Conservation (phyloP, 2,329 filamentous ascomycete genomes). For the Trichoderma sp. region DNA sequence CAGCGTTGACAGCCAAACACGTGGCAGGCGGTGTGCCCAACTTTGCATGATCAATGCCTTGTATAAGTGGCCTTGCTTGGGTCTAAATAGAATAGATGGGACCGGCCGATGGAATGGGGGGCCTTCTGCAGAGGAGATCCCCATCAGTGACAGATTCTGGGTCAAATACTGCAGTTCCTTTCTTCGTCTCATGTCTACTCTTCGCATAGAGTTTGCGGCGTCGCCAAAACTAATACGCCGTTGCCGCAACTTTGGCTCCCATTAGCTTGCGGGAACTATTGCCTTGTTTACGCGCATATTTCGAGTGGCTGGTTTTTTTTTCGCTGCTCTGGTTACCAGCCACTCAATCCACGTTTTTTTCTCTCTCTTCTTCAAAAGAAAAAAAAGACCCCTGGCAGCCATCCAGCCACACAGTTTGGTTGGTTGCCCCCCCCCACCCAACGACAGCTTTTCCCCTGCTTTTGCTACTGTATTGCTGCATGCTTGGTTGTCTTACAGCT, state of each 20-base stretch:
- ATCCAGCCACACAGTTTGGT: background rate
- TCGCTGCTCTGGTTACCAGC: background rate
- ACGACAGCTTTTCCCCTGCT: background rate
- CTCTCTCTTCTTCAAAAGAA: background rate
- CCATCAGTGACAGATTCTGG: background rate
- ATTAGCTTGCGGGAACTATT: background rate
- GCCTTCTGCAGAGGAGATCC: background rate
- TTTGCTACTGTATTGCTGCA: background rate
- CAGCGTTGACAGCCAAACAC: slow-evolving; percentile 6
- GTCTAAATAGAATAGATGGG: background rate
- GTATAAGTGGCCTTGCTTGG: background rate
- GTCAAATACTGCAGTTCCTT: background rate
- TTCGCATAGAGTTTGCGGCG: background rate
- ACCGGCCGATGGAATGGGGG: too few relatives aligned
- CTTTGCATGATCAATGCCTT: background rate
- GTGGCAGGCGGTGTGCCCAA: background rate
- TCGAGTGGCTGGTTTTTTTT: background rate
- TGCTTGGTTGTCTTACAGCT: background rate
- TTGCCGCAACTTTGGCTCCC: background rate
- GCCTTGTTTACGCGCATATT: background rate
- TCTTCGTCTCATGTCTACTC: background rate
- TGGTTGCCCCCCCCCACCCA: background rate
- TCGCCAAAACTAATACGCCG: background rate
- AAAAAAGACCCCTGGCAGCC: background rate
- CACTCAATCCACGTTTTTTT: background rate